A percentile compares a stretch with the other conserved stretches of the same genome.
These are phyloP conservation scores for Geotrichum histeridarum DNA, from an alignment of 1,139 yeast species.

Conservation along the genomic window DNA sequence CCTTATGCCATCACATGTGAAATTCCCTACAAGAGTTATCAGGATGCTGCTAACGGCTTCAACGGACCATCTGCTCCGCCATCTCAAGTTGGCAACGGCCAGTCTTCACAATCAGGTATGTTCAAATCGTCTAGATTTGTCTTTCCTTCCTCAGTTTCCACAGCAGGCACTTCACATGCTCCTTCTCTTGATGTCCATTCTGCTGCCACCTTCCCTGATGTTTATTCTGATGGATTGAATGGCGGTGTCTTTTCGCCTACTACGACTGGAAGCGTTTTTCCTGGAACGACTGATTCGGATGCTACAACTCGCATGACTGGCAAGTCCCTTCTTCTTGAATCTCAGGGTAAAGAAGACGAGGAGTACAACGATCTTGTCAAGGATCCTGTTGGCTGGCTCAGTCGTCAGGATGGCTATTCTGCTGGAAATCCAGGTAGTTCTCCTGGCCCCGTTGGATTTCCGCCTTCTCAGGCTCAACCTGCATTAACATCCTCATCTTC, in stretches of 20 bases:
- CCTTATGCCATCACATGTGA: constrained; percentile 29
- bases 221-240: constrained; percentile 17
- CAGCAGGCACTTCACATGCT: constrained; percentile 10
- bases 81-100: constrained; percentile 9
- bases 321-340: constrained; percentile 33
- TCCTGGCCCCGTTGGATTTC: constrained; percentile 34
- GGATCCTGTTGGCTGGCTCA: constrained; percentile 32
- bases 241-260: constrained; percentile 30
- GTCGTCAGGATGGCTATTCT: constrained; percentile 22
- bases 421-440: constrained; percentile 18
- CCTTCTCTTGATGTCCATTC: constrained; percentile 21
- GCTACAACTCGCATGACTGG: constrained; percentile 25
- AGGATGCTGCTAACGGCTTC: constrained; percentile 3
- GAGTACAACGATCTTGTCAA: constrained; percentile 34
- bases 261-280: constrained; percentile 30
- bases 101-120: constrained; percentile 1
- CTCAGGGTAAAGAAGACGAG: constrained; percentile 32
- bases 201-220: constrained; percentile 18
- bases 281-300: constrained; percentile 21
- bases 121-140: constrained; percentile 18
- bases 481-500: constrained; percentile 1
- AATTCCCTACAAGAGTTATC: constrained; percentile 23
- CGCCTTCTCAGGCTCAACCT: neutral
- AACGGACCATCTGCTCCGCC: neutral
- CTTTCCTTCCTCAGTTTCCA: constrained; percentile 15